phyloP scores from a whole-genome alignment of 345 rosid genomes.

The Hirschfeldia incana region DNA sequence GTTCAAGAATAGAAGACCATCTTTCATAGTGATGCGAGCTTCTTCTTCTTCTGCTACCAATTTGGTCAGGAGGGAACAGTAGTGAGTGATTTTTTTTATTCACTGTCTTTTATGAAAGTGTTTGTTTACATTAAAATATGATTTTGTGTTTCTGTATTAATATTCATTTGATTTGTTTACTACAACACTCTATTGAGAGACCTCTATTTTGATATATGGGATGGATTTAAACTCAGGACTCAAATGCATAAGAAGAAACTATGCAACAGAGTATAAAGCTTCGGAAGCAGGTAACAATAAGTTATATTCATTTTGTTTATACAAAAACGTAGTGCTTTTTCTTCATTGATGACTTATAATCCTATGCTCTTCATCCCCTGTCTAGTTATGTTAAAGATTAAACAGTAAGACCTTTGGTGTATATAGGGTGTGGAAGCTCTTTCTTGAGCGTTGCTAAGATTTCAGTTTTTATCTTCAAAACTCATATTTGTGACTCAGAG shows the following conservation, averaged over 20 bases:
- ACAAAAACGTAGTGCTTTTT: no score
- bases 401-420: background rate
- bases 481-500: background rate
- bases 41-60: constrained; percentile 28
- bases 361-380: no score
- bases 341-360: no score
- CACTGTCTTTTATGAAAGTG: constrained; percentile 10
- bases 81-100: constrained; percentile 4
- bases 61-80: constrained; percentile 21
- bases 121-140: no score
- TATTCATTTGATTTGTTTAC: no score
- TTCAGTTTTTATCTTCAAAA: background rate
- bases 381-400: background rate
- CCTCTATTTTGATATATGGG: no score
- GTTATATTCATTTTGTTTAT: no score
- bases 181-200: no score
- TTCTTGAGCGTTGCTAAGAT: background rate
- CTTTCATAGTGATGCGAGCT: constrained; percentile 14
- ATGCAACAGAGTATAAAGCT: background rate
- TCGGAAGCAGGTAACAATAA: background rate
- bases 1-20: constrained; percentile 46
- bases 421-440: background rate
- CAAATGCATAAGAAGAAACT: no score
- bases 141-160: no score
- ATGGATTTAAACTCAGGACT: no score